Conservation (phyloP, 2,329 filamentous ascomycete species). For the Neodidymelliopsis sp. region DNA sequence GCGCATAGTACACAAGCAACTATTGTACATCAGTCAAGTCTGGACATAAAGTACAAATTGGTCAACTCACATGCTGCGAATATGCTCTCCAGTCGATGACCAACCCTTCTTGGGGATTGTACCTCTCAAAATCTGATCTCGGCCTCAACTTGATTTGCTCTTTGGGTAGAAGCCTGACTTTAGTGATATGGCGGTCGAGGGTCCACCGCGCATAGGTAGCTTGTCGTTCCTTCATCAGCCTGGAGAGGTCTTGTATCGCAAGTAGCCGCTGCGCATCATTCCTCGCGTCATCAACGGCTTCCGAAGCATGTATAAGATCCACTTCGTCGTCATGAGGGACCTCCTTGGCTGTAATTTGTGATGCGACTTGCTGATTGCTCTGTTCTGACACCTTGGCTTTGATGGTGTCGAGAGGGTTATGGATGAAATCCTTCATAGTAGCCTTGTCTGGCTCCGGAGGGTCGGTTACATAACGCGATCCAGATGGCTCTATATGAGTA, state of each 20-base stretch:
- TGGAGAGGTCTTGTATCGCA: slow-evolving; percentile 27
- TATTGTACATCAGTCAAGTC: slow-evolving; percentile 21
- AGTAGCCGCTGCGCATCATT: slow-evolving; percentile 23
- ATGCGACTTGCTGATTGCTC: slow-evolving; percentile 35
- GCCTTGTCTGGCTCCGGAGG: slow-evolving; percentile 28
- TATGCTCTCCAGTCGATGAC: slow-evolving; percentile 44
- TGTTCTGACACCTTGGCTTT: slow-evolving; percentile 32
- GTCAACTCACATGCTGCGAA: slow-evolving; percentile 32
- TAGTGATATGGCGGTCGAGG: slow-evolving; percentile 47
- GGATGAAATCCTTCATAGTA: slow-evolving; percentile 33
- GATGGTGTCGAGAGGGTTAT: slow-evolving; percentile 35
- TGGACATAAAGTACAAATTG: background rate
- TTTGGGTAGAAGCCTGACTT: slow-evolving; percentile 39
- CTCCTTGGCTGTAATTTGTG: slow-evolving; percentile 54
- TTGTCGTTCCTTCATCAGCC: slow-evolving; percentile 38
- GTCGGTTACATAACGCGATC: slow-evolving; percentile 28
- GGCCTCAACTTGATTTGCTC: slow-evolving; percentile 27
- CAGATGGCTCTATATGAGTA: slow-evolving; percentile 16
- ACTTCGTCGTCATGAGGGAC: slow-evolving; percentile 48
- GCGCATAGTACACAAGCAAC: slow-evolving; percentile 39
- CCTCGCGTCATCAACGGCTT: slow-evolving; percentile 25
- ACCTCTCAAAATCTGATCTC: slow-evolving; percentile 32
- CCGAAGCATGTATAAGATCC: slow-evolving; percentile 46
- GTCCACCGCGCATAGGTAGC: slow-evolving; percentile 48
- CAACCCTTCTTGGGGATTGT: slow-evolving; percentile 22